Percentiles rank a stretch among this genome's conserved stretches.
phyloP scores from a whole-genome alignment of 306 rosid species.

The Rosa chinensis region DNA sequence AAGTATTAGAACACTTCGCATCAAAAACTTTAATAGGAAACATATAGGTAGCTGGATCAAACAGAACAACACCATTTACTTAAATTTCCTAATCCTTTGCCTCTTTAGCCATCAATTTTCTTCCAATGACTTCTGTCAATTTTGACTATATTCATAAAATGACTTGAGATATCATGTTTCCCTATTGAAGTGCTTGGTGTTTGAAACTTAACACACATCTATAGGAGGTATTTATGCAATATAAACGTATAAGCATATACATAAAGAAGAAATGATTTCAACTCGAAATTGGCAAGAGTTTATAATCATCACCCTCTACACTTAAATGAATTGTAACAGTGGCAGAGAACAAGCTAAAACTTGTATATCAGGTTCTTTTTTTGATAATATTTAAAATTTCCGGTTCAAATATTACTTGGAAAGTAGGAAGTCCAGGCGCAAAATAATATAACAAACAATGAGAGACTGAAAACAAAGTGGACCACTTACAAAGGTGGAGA shows the following conservation, averaged over 20 bases:
- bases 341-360: background rate
- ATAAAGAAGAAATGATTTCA: background rate
- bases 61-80: background rate
- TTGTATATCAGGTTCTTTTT: background rate
- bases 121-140: background rate
- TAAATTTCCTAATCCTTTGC: background rate
- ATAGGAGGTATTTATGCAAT: background rate
- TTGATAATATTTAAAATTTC: background rate
- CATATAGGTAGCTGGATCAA: background rate
- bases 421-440: background rate
- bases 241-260: background rate
- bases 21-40: background rate
- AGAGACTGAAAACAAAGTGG: slow-evolving; percentile 17
- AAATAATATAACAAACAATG: background rate
- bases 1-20: background rate
- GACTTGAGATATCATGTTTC: background rate
- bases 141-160: background rate
- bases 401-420: background rate
- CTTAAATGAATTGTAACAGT: background rate
- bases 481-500: slow-evolving; percentile 76
- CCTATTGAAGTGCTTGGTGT: background rate
- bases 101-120: background rate
- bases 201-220: background rate
- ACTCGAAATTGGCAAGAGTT: background rate
- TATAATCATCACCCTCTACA: background rate